Evolutionary conservation across 129 eudicot genomes (phyloP).

Genomic region (Apium graveolens): DNA sequence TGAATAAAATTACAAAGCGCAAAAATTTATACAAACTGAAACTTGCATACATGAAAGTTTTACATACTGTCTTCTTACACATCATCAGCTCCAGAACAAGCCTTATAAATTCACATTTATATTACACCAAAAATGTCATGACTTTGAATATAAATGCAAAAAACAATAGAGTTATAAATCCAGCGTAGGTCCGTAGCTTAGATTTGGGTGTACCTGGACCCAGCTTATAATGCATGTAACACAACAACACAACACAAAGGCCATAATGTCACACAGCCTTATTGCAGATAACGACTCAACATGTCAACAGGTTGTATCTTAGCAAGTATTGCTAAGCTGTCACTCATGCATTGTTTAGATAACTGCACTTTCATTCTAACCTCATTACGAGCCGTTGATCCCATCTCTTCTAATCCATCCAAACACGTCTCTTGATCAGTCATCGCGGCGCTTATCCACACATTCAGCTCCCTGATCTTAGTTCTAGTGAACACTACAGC

Average conservation of each 20-base stretch:
- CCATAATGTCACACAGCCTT: conserved; percentile 1
- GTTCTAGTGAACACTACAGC: conserved; percentile 32
- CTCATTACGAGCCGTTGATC: conserved; percentile 40
- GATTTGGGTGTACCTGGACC: neutral
- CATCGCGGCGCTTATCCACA: conserved; percentile 81
- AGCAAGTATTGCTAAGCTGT: conserved; percentile 61
- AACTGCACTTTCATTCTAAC: conserved; percentile 45
- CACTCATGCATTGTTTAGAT: conserved; percentile 46
- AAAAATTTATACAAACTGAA: neutral
- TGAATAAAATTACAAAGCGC: no score
- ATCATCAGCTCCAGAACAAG: neutral
- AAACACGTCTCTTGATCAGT: conserved; percentile 62
- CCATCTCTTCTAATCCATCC: conserved; percentile 66
- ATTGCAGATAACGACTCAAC: conserved; percentile 40
- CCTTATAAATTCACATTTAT: neutral
- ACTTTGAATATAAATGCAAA: no score
- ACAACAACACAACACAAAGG: neutral
- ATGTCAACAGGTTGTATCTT: conserved; percentile 26
- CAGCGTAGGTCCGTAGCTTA: no score
- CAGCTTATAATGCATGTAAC: neutral
- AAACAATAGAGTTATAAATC: no score
- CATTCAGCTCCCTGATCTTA: conserved; percentile 40
- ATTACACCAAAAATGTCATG: no score
- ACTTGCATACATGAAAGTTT: neutral
- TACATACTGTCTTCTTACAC: neutral